Conservation (phyloP, 371 early-diverging fungal genomes). For the Mortierella sp. region DNA sequence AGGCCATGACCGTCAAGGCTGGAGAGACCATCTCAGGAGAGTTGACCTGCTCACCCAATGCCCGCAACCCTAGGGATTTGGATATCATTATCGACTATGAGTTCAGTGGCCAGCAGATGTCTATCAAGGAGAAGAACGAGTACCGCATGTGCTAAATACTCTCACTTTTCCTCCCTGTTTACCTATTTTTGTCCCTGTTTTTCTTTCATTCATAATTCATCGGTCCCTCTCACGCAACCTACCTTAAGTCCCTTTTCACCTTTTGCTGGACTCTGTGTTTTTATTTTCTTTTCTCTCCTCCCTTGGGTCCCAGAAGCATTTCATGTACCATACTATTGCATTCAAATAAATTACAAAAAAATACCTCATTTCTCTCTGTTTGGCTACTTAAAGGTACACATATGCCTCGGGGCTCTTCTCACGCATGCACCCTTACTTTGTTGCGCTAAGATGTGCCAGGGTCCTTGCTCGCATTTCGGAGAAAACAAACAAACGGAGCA, state of each 20-base stretch:
- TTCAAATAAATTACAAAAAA: conserved; percentile 12
- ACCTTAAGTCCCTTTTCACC: background rate
- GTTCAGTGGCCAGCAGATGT: conserved; percentile 76
- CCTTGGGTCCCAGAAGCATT: background rate
- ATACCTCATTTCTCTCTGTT: background rate
- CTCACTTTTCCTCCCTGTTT: background rate
- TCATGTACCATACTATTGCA: conserved; percentile 1
- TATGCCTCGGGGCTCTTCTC: background rate
- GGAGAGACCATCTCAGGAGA: conserved; percentile 90
- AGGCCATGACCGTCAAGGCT: conserved; percentile 76
- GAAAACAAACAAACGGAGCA: background rate
- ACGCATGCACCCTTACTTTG: background rate
- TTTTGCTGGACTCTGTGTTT: conserved; percentile 6
- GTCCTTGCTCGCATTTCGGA: background rate
- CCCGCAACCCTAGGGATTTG: conserved; percentile 92
- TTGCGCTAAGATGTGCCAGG: no score
- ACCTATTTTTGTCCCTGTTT: background rate
- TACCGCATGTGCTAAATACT: conserved; percentile 85
- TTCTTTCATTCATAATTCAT: background rate
- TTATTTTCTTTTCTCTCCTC: background rate
- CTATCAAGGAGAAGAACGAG: conserved; percentile 74
- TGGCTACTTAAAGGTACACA: background rate
- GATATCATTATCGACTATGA: conserved; percentile 90
- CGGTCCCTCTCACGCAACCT: background rate
- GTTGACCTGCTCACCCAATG: conserved; percentile 88